A percentile compares a stretch with the other conserved stretches of the same genome.
Conservation (phyloP, 495 filamentous ascomycete species). For the Talaromyces borbonicus region DNA sequence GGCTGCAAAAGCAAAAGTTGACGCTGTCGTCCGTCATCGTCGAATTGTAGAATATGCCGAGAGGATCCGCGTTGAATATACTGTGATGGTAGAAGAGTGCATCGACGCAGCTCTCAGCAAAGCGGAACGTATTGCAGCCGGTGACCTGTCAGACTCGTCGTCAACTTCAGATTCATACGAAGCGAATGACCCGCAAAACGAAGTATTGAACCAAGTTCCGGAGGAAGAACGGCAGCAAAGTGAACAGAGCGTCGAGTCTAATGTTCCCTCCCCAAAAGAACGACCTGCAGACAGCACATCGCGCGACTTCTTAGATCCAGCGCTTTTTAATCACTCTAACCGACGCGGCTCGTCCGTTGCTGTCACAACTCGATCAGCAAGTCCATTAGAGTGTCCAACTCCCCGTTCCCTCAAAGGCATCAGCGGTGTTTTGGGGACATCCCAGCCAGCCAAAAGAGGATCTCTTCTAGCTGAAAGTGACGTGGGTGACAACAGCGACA, state of each 20-base stretch:
- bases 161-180: slow-evolving; percentile 33
- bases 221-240: not conserved
- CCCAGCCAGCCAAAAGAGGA: slow-evolving; percentile 54
- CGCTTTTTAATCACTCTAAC: slow-evolving; percentile 15
- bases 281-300: not conserved
- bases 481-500: slow-evolving; percentile 69
- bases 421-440: slow-evolving; percentile 50
- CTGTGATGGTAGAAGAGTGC: slow-evolving; percentile 84
- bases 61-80: slow-evolving; percentile 87
- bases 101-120: slow-evolving; percentile 87
- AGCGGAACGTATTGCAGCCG: slow-evolving; percentile 77
- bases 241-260: not conserved
- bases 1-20: slow-evolving; percentile 76
- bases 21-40: slow-evolving; percentile 82
- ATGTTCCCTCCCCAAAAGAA: not conserved
- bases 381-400: slow-evolving; percentile 84
- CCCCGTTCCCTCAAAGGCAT: slow-evolving; percentile 75
- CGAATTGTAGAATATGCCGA: slow-evolving; percentile 94
- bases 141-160: slow-evolving; percentile 71
- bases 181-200: slow-evolving; percentile 27
- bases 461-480: slow-evolving; percentile 73
- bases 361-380: slow-evolving; percentile 70
- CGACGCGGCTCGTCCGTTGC: slow-evolving; percentile 45
- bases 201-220: slow-evolving; percentile 10
- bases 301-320: slow-evolving; percentile 23